Conservation (phyloP, 805 yeast genomes). For the Nakazawaea wickerhamii region DNA sequence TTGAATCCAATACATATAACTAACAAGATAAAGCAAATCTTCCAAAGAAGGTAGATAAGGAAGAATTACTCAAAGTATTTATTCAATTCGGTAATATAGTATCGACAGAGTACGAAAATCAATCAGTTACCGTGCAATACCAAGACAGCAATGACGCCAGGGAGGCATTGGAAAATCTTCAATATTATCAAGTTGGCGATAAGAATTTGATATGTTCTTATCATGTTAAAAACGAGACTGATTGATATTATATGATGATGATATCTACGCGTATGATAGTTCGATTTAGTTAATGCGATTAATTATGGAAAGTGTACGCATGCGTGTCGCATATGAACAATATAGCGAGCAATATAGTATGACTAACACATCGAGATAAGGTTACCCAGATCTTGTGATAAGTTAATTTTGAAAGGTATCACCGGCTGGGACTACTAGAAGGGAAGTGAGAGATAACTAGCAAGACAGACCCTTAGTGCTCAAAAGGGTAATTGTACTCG, state of each 20-base stretch:
- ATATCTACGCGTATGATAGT: too few relatives aligned
- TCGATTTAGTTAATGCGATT: too few relatives aligned
- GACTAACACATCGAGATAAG: too few relatives aligned
- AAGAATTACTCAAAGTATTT: conserved; percentile 3
- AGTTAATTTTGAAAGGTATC: neutral
- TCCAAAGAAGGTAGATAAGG: conserved; percentile 2
- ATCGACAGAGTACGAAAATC: neutral
- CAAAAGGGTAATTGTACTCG: too few relatives aligned
- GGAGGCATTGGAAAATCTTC: conserved; percentile 6
- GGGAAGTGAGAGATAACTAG: too few relatives aligned
- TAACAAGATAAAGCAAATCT: conserved; percentile 2
- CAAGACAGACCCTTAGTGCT: too few relatives aligned
- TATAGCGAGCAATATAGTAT: too few relatives aligned
- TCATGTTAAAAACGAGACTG: neutral
- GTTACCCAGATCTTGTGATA: neutral
- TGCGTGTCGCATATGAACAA: too few relatives aligned
- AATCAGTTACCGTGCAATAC: conserved; percentile 1
- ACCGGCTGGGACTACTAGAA: too few relatives aligned
- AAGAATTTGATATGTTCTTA: conserved; percentile 4
- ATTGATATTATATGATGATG: neutral
- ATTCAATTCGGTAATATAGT: conserved; percentile 9
- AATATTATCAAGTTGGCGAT: conserved; percentile 2
- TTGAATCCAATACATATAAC: neutral
- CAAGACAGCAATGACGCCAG: neutral
- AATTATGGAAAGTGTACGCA: too few relatives aligned